phyloP scores from a whole-genome alignment of 169 alveolate genomes.

The Eimeria mitis region DNA sequence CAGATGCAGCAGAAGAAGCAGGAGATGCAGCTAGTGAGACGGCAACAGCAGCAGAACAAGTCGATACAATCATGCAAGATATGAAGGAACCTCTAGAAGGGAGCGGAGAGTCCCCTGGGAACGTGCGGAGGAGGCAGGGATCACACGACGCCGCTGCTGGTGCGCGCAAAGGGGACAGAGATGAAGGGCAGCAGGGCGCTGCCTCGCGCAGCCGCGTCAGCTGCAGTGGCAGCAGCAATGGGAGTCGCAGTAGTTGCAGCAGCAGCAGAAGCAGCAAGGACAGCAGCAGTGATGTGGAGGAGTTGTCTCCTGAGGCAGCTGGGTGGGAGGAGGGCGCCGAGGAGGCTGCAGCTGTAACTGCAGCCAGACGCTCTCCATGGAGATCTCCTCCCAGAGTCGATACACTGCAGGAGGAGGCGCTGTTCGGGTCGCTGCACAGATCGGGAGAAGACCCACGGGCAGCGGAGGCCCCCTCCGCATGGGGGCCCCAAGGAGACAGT shows the following conservation, averaged over 20 bases:
- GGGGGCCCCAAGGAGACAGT: neutral
- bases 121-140: neutral
- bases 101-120: neutral
- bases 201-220: neutral
- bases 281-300: slow-evolving; percentile 21
- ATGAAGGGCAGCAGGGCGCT: neutral
- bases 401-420: neutral
- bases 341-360: neutral
- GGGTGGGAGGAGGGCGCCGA: neutral
- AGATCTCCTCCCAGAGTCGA: neutral
- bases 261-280: slow-evolving; percentile 23
- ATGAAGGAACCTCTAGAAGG: neutral
- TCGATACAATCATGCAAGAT: neutral
- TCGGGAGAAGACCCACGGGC: neutral
- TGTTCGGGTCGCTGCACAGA: slow-evolving; percentile 1
- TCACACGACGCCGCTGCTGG: neutral
- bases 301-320: neutral
- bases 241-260: slow-evolving; percentile 28
- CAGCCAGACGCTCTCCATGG: neutral
- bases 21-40: neutral
- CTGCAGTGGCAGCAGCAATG: slow-evolving; percentile 27
- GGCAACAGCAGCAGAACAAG: neutral
- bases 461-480: slow-evolving; percentile 3
- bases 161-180: neutral
- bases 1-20: slow-evolving; percentile 16